A percentile compares a stretch with the other conserved stretches of the same genome.
Evolutionary conservation across 2,329 filamentous ascomycete species (phyloP).

Genomic region (Leptographium galeiforme): DNA sequence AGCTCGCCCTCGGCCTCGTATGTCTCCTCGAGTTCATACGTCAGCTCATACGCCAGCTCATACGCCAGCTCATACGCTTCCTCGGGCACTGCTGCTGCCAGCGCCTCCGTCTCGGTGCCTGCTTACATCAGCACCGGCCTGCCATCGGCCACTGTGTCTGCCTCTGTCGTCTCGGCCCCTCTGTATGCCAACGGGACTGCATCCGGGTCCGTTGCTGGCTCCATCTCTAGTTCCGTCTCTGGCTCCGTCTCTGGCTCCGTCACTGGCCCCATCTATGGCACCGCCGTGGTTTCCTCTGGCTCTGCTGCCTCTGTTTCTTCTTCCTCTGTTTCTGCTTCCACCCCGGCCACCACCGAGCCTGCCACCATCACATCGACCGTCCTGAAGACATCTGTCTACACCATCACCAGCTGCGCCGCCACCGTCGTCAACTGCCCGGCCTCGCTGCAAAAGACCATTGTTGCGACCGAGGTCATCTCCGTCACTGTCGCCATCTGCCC

Average conservation of each 20-base stretch:
- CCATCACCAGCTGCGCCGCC: slow-evolving; percentile 17
- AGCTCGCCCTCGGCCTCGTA: neutral
- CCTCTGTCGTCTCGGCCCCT: neutral
- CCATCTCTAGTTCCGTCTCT: neutral
- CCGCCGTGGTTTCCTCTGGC: neutral
- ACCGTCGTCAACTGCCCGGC: slow-evolving; percentile 18
- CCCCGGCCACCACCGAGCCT: neutral
- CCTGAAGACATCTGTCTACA: slow-evolving; percentile 15
- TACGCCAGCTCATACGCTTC: too few relatives aligned
- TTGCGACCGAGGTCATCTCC: slow-evolving; percentile 17
- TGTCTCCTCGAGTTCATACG: neutral
- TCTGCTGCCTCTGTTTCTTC: neutral
- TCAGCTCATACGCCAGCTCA: too few relatives aligned
- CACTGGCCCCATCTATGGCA: too few relatives aligned
- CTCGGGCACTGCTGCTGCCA: neutral
- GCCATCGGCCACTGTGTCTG: neutral
- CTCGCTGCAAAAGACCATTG: slow-evolving; percentile 13
- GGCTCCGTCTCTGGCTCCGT: neutral
- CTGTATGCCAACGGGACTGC: neutral
- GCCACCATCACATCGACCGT: slow-evolving; percentile 12
- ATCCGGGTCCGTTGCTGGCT: neutral
- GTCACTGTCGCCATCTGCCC: slow-evolving; percentile 13
- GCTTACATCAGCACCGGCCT: neutral
- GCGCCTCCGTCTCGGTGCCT: neutral
- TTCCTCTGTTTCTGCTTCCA: too few relatives aligned